Conservation (phyloP, 2,329 filamentous ascomycete genomes). For the Alternaria solani region DNA sequence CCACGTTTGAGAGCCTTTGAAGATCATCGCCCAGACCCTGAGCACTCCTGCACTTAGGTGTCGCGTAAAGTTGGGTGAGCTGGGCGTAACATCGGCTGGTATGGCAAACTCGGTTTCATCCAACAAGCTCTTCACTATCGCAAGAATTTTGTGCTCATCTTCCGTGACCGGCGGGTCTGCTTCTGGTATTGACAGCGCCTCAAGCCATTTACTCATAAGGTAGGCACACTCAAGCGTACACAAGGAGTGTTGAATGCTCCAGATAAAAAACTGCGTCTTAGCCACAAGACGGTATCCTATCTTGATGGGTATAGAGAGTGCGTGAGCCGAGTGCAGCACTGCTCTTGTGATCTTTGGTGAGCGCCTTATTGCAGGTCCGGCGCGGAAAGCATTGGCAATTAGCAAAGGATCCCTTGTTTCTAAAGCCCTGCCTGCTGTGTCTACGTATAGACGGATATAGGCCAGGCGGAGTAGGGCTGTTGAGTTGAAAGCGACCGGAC, state of each 20-base stretch:
- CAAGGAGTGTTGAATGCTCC: slow-evolving; percentile 53
- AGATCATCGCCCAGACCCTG: slow-evolving; percentile 54
- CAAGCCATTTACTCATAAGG: slow-evolving; percentile 53
- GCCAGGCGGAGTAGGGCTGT: slow-evolving; percentile 68
- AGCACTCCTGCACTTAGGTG: slow-evolving; percentile 52
- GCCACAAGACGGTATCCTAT: slow-evolving; percentile 53
- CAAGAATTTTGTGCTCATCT: slow-evolving; percentile 50
- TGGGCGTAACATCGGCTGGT: slow-evolving; percentile 37
- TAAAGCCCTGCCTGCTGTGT: slow-evolving; percentile 69
- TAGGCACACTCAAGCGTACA: slow-evolving; percentile 53
- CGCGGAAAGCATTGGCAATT: slow-evolving; percentile 68
- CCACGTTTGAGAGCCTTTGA: slow-evolving; percentile 55
- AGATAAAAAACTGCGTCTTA: slow-evolving; percentile 51
- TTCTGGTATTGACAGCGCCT: slow-evolving; percentile 42
- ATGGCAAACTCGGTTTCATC: slow-evolving; percentile 51
- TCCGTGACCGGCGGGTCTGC: slow-evolving; percentile 48
- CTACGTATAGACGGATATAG: slow-evolving; percentile 71
- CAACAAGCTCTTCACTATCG: slow-evolving; percentile 53
- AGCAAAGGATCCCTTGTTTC: slow-evolving; percentile 70
- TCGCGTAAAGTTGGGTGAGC: slow-evolving; percentile 44
- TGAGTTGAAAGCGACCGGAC: slow-evolving; percentile 72
- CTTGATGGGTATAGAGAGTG: slow-evolving; percentile 72
- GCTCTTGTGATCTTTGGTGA: slow-evolving; percentile 69
- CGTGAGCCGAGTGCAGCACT: slow-evolving; percentile 73
- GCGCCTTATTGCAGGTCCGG: slow-evolving; percentile 66